Base-by-base conservation (phyloP, 768 basidiomycete genomes). In the Podaxis sp. region DNA sequence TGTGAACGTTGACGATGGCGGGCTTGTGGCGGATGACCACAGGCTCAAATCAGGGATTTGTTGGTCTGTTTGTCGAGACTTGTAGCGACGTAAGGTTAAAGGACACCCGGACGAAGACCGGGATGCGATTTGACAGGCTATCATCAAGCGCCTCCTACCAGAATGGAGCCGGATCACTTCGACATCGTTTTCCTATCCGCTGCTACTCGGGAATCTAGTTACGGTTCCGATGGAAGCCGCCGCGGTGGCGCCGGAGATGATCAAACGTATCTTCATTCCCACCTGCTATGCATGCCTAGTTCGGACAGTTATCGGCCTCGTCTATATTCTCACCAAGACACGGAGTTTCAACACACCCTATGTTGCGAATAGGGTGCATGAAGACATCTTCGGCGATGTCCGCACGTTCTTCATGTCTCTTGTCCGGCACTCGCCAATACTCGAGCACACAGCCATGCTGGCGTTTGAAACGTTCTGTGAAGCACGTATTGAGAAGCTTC, bases 371-470 rank as follows among this genome's bases (percentile, higher is more conserved):
- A 82, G 88, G 2, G 74, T 79, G 13, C 87, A 94, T 64, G 82
- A 87, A 64, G 83, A 86, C 42, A 76, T 95, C 22, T 96, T 98
- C 70, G 91, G 92, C 5, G 89, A 92, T 65, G 83, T 95, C n/a
- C 85, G 90, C 15, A 90, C 92, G 84, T 94, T 95, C 73, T 93
- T 93, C 79, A 91, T 92, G 83, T 94, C 90, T 1, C 90, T 94
- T 52, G 91, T 93, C 24, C 88, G 93, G 2, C 93, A 95, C 70
- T 95, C 92, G 0, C 91, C 91, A 0, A 84, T 92, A 38, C 90
- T 95, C 67, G 92, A 95, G 65, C 92, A 92, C 68, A 92, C 88
- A 0, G 89, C 92, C 3, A 91, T 88, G 28, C 76, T 91, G 51
- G 88, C 88, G 1, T 88, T 96, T 58, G 87, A 89, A 48, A 84